A percentile compares a stretch with the other conserved stretches of the same genome.
phyloP scores from a whole-genome alignment of 805 yeast genomes.

The Yamadazyma tumulicola region DNA sequence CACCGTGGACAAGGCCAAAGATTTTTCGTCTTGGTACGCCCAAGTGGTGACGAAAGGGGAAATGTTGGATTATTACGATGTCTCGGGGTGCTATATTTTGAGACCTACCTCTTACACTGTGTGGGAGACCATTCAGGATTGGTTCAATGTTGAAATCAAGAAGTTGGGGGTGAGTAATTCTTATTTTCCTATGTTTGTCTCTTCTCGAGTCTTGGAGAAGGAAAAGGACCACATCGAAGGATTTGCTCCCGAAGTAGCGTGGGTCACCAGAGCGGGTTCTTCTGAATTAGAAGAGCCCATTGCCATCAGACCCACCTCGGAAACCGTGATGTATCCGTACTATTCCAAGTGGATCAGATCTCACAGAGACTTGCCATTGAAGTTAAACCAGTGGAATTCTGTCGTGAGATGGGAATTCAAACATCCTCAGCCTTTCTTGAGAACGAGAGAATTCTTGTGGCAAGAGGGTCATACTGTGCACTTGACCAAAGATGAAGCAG shows the following conservation, averaged over 20 bases:
- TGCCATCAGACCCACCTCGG: constrained; percentile 99
- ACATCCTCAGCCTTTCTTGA: constrained; percentile 98
- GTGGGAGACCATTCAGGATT: constrained; percentile 92
- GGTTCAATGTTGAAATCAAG: constrained; percentile 80
- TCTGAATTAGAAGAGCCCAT: constrained; percentile 96
- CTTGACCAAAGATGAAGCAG: constrained; percentile 77
- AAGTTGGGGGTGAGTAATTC: constrained; percentile 89
- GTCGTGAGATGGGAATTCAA: constrained; percentile 99
- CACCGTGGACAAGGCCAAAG: constrained; percentile 87
- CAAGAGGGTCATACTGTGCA: constrained; percentile 99
- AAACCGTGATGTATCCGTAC: constrained; percentile 99
- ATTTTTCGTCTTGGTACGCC: constrained; percentile 96
- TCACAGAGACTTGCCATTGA: constrained; percentile 94
- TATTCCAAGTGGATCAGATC: constrained; percentile 99
- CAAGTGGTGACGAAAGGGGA: constrained; percentile 96
- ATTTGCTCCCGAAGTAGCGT: constrained; percentile 99
- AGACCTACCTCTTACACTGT: constrained; percentile 92
- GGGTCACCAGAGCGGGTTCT: constrained; percentile 96
- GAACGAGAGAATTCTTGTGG: constrained; percentile 99
- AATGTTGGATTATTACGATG: constrained; percentile 97
- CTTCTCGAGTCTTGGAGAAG: constrained; percentile 86
- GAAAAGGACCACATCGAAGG: constrained; percentile 99
- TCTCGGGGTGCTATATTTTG: constrained; percentile 96
- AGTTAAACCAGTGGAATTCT: constrained; percentile 98
- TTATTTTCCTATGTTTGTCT: constrained; percentile 98